Conservation (phyloP, 2,329 filamentous ascomycete species). For the Diaporthe sp. region DNA sequence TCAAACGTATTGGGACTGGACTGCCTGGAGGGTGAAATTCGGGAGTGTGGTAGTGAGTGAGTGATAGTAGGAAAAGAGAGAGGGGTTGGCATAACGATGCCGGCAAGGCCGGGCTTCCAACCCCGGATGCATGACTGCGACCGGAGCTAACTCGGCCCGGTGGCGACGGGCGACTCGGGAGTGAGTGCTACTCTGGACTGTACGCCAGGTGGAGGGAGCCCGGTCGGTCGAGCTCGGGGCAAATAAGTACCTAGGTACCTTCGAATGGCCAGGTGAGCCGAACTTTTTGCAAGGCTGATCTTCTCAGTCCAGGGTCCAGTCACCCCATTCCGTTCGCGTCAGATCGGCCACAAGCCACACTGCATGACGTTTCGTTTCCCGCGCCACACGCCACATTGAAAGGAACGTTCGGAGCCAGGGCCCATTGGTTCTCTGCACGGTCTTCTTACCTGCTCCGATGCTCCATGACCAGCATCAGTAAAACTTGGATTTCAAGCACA, state of each 20-base stretch:
- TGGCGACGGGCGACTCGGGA: background rate
- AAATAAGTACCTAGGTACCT: background rate
- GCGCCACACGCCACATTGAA: slow-evolving; percentile 2
- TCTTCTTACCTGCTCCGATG: background rate
- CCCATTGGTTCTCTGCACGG: background rate
- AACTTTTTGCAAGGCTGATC: background rate
- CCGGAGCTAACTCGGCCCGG: slow-evolving; percentile 15
- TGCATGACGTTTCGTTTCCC: slow-evolving; percentile 15
- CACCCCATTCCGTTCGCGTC: background rate
- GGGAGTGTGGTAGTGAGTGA: background rate
- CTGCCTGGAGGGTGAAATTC: background rate
- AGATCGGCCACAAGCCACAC: slow-evolving; percentile 11
- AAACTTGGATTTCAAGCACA: background rate
- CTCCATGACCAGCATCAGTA: background rate
- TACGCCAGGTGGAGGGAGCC: background rate
- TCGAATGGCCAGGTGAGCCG: background rate
- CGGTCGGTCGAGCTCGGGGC: background rate
- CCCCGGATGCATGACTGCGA: background rate
- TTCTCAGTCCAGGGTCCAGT: background rate
- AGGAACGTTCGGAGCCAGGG: background rate
- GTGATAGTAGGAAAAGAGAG: too few relatives aligned
- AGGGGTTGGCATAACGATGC: background rate
- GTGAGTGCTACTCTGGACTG: background rate
- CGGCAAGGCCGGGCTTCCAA: background rate
- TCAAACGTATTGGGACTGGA: background rate